Evolutionary conservation across 192 early-diverging fungal species (phyloP).

Genomic region (Backusella liffmaniae): DNA sequence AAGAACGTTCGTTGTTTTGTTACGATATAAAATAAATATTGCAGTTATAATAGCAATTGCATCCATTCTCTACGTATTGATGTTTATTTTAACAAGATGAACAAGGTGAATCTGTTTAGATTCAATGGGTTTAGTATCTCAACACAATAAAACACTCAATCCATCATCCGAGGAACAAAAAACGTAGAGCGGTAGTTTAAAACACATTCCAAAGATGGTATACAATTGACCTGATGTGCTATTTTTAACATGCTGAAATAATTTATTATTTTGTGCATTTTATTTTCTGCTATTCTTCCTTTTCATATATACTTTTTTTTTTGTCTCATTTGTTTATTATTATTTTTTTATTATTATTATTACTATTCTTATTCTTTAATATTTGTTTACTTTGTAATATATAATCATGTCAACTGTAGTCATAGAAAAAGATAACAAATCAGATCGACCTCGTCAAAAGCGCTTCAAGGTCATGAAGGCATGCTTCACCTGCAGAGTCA

Average conservation of each 20-base stretch:
- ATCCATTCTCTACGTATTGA: too few relatives aligned
- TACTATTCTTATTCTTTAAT: neutral
- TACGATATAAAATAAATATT: too few relatives aligned
- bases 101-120: neutral
- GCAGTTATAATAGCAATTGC: too few relatives aligned
- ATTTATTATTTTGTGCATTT: neutral
- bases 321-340: neutral
- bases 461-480: constrained; percentile 37
- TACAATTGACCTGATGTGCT: neutral
- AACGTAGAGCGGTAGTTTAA: neutral
- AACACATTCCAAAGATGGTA: neutral
- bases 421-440: neutral
- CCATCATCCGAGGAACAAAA: neutral
- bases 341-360: neutral
- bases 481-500: constrained; percentile 36
- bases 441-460: constrained; percentile 18
- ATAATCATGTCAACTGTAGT: neutral
- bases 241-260: neutral
- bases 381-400: neutral
- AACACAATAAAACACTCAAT: neutral
- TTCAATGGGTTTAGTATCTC: neutral
- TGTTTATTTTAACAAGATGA: neutral
- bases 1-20: too few relatives aligned
- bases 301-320: neutral
- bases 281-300: too few relatives aligned